A percentile compares a stretch with the other conserved stretches of the same genome.
These are phyloP conservation scores for Sambucus nigra DNA, from an alignment of 129 eudicot species.

Conservation along the genomic window DNA sequence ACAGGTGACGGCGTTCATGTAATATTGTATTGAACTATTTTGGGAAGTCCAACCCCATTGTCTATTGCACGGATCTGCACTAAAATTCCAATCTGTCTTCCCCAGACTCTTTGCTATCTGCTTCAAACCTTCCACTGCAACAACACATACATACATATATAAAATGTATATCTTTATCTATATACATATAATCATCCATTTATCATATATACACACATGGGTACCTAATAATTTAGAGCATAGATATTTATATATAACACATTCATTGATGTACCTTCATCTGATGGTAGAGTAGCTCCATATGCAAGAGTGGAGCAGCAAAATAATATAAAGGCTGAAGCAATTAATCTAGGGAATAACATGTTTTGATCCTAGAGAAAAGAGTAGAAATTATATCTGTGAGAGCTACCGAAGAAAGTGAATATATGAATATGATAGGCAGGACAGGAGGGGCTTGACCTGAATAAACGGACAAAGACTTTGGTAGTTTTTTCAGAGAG, in stretches of 20 bases:
- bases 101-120: slow-evolving; percentile 34
- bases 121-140: slow-evolving; percentile 33
- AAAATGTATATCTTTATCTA: not conserved
- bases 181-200: not conserved
- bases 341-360: not conserved
- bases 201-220: too few species aligned
- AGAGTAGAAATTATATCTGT: too few species aligned
- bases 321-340: not conserved
- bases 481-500: too few species aligned
- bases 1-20: slow-evolving; percentile 32
- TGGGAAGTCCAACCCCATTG: slow-evolving; percentile 17
- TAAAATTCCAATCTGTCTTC: slow-evolving; percentile 48
- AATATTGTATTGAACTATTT: slow-evolving; percentile 4
- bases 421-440: too few species aligned
- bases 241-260: not conserved
- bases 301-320: not conserved
- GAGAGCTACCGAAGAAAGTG: too few species aligned
- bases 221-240: not conserved
- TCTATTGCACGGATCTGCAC: slow-evolving; percentile 44
- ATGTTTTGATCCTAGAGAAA: not conserved
- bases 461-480: too few species aligned
- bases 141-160: not conserved
- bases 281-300: not conserved
- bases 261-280: not conserved
- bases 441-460: too few species aligned